Evolutionary conservation across 495 filamentous ascomycete genomes (phyloP), one percentile per base, ranked within the genome.

Genomic region (Aspergillus panamensis): DNA sequence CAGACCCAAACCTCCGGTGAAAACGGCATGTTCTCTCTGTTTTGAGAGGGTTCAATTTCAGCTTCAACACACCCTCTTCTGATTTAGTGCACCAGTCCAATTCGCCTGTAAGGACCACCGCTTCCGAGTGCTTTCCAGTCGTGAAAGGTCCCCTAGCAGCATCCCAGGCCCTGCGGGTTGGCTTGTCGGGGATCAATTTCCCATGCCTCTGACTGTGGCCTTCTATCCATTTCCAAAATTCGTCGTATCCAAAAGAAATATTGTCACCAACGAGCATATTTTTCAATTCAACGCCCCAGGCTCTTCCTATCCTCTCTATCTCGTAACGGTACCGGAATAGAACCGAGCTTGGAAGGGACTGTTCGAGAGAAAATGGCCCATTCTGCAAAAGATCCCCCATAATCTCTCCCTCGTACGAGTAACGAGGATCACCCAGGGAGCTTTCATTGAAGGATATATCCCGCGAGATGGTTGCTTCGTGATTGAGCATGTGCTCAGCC

Each of bases 1-100:
- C 78, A 17, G 74, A 73, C 8, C 78, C 79, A 55, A 78, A 80
- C 31, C 75, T 71, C 14, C 79, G 71, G 40, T 74, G 72, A 20
- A 82, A 75, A 5, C 77, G 75, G 64, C 77, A 78, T 20, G 75
- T 74, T 30, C 64, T 33, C 17, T 81, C 78, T 4, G 69, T 51
- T 49, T 73, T 78, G 14, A 81, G 59, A 3, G 79, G 72, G 17
- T 73, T 73, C 37, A 80, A 59, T 5, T 45, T 70, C 25, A 80
- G 51, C 37, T 74, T 71, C n/a, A 79, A 67, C 5, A 80, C 64
- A 3, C 73, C 74, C 14, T 62, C 60, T 51, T 75, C 69, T 7
- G 59, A 55, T 37, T 71, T 58, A 7, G 61, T 59, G 49, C 72
- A 70, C 66, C 76, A 77, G 6, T 71, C 70, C 37, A 82, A 53